phyloP scores from a whole-genome alignment of 345 rosid species.

The Aegle marmelos region DNA sequence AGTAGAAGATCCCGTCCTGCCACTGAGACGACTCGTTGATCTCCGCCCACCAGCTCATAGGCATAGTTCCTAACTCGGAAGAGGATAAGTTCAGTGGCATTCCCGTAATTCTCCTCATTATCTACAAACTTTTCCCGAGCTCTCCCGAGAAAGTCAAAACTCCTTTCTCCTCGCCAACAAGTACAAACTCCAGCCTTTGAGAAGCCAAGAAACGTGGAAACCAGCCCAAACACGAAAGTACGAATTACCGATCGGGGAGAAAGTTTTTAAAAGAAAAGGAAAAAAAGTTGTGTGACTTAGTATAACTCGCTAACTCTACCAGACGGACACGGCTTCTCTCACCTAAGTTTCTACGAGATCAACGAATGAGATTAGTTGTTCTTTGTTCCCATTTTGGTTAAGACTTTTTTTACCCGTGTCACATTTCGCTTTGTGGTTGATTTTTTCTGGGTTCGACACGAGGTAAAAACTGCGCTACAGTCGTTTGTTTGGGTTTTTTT shows the following conservation, averaged over 20 bases:
- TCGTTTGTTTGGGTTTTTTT: too few relatives aligned
- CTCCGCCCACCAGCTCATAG: slow-evolving; percentile 75
- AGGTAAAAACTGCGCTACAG: too few relatives aligned
- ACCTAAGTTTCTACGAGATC: slow-evolving; percentile 25
- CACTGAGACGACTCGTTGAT: slow-evolving; percentile 79
- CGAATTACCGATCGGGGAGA: neutral
- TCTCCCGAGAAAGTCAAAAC: slow-evolving; percentile 3
- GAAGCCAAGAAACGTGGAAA: slow-evolving; percentile 4
- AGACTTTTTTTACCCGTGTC: neutral
- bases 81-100: slow-evolving; percentile 17
- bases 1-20: slow-evolving; percentile 91
- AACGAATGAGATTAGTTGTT: neutral
- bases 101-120: slow-evolving; percentile 15
- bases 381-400: neutral
- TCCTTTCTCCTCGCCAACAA: neutral
- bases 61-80: slow-evolving; percentile 13
- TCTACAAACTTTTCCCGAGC: neutral
- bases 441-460: neutral
- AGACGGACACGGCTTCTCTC: slow-evolving; percentile 6
- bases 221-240: neutral
- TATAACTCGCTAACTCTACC: neutral
- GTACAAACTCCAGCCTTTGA: neutral
- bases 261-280: too few relatives aligned
- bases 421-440: neutral
- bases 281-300: neutral